Conservation (phyloP, 768 basidiomycete species). For the Calocybe cyanea region DNA sequence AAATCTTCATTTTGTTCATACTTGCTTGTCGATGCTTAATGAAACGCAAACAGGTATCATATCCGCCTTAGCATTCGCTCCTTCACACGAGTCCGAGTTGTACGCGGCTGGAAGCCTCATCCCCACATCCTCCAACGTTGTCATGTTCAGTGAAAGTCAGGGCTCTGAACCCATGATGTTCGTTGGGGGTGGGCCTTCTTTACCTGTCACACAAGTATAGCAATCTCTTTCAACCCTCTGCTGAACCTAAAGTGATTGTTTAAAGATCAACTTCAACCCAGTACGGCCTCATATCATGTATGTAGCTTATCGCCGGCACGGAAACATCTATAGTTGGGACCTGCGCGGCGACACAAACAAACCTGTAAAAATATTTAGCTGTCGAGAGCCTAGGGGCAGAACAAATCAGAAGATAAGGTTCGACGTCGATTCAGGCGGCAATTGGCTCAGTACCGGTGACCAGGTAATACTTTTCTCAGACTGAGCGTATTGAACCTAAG, state of each 20-base stretch:
- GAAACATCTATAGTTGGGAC: slow-evolving; percentile 73
- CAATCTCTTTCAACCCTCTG: not conserved
- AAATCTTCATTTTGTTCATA: too few relatives aligned
- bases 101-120: slow-evolving; percentile 81
- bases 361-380: slow-evolving; percentile 37
- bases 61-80: slow-evolving; percentile 76
- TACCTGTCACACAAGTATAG: slow-evolving; percentile 53
- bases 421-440: slow-evolving; percentile 68
- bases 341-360: slow-evolving; percentile 51
- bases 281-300: slow-evolving; percentile 67
- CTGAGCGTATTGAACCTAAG: not conserved
- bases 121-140: slow-evolving; percentile 53
- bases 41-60: slow-evolving; percentile 61
- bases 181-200: slow-evolving; percentile 51
- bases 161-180: slow-evolving; percentile 54
- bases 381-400: slow-evolving; percentile 4
- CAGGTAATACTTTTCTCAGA: slow-evolving; percentile 43
- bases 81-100: slow-evolving; percentile 53
- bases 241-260: not conserved
- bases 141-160: slow-evolving; percentile 60
- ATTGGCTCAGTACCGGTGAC: slow-evolving; percentile 61
- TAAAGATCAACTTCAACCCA: slow-evolving; percentile 76
- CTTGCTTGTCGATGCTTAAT: not conserved
- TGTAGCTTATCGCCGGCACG: slow-evolving; percentile 70
- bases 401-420: slow-evolving; percentile 83